Conservation (phyloP, 768 basidiomycete genomes). For the Panaeolus cyanescens region DNA sequence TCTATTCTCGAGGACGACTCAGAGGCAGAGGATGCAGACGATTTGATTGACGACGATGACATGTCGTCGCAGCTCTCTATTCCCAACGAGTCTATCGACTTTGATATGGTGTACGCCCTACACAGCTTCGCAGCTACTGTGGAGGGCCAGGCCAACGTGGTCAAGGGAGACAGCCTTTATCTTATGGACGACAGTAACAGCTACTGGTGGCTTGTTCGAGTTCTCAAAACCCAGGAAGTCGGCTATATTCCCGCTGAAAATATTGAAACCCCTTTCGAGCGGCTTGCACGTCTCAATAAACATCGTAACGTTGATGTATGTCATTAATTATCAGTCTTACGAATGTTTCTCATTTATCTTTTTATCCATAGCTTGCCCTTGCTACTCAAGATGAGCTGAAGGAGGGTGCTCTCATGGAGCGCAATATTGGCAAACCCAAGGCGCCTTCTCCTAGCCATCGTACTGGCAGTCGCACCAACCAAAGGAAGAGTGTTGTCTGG, state of each 20-base stretch:
- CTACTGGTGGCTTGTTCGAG: conserved; percentile 99
- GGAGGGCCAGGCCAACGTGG: conserved; percentile 97
- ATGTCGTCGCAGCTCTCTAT: conserved; percentile 83
- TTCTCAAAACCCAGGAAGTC: conserved; percentile 97
- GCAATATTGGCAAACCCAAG: conserved; percentile 43
- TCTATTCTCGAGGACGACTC: conserved; percentile 88
- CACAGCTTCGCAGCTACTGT: conserved; percentile 98
- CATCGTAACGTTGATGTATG: conserved; percentile 95
- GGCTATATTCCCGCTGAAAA: conserved; percentile 99
- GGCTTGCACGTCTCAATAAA: conserved; percentile 93
- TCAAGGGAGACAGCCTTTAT: conserved; percentile 95
- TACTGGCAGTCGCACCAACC: conserved; percentile 35
- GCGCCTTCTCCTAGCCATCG: conserved; percentile 51
- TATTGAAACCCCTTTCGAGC: conserved; percentile 97
- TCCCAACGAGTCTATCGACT: conserved; percentile 91
- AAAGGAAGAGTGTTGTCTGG: conserved; percentile 66
- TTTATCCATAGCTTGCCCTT: conserved; percentile 58
- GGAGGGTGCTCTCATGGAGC: conserved; percentile 51
- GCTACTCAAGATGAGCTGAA: conserved; percentile 73
- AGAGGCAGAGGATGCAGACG: conserved; percentile 73
- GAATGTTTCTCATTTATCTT: no score
- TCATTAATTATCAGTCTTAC: no score
- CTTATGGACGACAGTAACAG: conserved; percentile 98
- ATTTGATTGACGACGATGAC: conserved; percentile 75
- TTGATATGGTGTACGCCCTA: conserved; percentile 89